A percentile compares a stretch with the other conserved stretches of the same genome.
Conservation (phyloP, 1,139 yeast genomes). For the Yamadazyma aaseri region DNA sequence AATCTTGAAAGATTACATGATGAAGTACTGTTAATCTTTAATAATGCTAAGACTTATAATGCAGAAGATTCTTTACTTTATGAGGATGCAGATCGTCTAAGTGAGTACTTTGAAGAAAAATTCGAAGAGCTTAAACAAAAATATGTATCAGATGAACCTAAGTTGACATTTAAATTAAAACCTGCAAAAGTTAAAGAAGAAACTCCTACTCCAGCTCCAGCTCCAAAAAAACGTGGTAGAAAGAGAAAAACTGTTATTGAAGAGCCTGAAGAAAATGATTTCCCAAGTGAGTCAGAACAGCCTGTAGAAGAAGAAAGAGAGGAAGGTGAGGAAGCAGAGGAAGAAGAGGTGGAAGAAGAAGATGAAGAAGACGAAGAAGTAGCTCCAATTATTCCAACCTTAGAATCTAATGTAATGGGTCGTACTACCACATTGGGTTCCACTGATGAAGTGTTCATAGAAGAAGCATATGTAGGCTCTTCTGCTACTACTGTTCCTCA, state of each 20-base stretch:
- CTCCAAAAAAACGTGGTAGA: slow-evolving; percentile 18
- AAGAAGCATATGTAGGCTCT: slow-evolving; percentile 36
- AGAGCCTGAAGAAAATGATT: slow-evolving; percentile 13
- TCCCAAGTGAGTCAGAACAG: slow-evolving; percentile 15
- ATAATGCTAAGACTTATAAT: slow-evolving; percentile 59
- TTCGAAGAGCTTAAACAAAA: slow-evolving; percentile 25
- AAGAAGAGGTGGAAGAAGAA: slow-evolving; percentile 15
- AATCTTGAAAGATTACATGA: slow-evolving; percentile 48
- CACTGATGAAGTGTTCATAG: slow-evolving; percentile 31
- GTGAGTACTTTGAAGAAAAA: slow-evolving; percentile 31
- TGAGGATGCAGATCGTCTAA: slow-evolving; percentile 53
- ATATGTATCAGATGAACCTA: slow-evolving; percentile 12
- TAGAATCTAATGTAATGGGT: slow-evolving; percentile 27
- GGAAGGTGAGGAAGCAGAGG: slow-evolving; percentile 15
- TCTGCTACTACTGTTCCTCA: slow-evolving; percentile 29
- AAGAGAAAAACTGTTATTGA: slow-evolving; percentile 22
- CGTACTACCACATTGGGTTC: slow-evolving; percentile 27
- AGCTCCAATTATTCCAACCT: slow-evolving; percentile 14
- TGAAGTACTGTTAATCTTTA: slow-evolving; percentile 50
- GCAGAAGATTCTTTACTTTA: slow-evolving; percentile 54
- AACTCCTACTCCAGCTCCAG: slow-evolving; percentile 16
- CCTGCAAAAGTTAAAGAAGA: slow-evolving; percentile 20
- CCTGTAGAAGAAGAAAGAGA: slow-evolving; percentile 14
- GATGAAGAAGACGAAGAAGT: slow-evolving; percentile 16
- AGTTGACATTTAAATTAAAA: slow-evolving; percentile 27